phyloP scores from a whole-genome alignment of 1,284 basidiomycete genomes.

The Ganoderma boninense region DNA sequence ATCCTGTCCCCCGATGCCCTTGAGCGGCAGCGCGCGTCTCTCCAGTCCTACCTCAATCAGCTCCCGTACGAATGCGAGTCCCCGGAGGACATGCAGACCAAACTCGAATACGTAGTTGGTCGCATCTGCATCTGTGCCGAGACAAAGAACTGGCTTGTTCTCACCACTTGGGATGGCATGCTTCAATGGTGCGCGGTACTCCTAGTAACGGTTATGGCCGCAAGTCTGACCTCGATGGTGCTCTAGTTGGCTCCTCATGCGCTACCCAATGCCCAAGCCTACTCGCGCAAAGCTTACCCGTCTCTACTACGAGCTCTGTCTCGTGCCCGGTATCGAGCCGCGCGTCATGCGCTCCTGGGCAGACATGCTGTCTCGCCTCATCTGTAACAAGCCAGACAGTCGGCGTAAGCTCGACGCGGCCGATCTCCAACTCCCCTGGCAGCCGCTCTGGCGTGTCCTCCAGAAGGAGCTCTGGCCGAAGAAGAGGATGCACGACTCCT shows the following conservation, averaged over 20 bases:
- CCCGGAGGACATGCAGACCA: conserved; percentile 77
- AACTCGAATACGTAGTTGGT: conserved; percentile 77
- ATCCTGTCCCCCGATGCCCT: conserved; percentile 40
- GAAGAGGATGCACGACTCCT: conserved; percentile 60
- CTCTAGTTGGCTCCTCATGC: conserved; percentile 83
- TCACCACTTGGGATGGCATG: conserved; percentile 77
- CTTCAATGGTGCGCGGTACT: conserved; percentile 70
- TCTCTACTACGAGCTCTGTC: conserved; percentile 83
- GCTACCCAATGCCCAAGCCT: conserved; percentile 79
- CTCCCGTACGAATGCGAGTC: conserved; percentile 86
- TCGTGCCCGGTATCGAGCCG: conserved; percentile 80
- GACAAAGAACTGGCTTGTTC: conserved; percentile 77
- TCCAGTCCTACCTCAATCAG: conserved; percentile 70
- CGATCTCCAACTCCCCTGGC: conserved; percentile 80
- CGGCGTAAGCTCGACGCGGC: conserved; percentile 71
- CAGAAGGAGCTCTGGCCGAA: conserved; percentile 81
- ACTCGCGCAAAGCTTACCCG: conserved; percentile 82
- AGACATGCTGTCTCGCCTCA: conserved; percentile 75
- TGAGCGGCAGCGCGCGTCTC: conserved; percentile 64
- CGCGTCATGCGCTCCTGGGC: conserved; percentile 76
- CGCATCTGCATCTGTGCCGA: conserved; percentile 79
- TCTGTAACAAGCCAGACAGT: conserved; percentile 69
- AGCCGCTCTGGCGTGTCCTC: conserved; percentile 74
- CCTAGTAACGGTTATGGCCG: conserved; percentile 20
- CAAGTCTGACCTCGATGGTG: conserved; percentile 9